A percentile compares a stretch with the other conserved stretches of the same genome.
Evolutionary conservation across 2,329 filamentous ascomycete genomes (phyloP).

Genomic region (Stemphylium vesicarium): DNA sequence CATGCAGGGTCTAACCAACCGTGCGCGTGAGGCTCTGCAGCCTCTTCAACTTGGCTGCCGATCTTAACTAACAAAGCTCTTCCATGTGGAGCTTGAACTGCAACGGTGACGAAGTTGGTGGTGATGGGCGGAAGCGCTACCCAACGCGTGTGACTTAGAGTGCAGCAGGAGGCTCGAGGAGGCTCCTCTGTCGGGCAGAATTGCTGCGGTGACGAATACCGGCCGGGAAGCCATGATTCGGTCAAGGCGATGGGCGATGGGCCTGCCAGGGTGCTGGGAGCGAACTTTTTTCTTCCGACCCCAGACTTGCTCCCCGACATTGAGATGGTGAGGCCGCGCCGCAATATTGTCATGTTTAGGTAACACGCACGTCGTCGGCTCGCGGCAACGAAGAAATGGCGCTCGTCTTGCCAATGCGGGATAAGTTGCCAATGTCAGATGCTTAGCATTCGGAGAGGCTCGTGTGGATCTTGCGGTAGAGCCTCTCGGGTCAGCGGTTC

Average conservation of each 20-base stretch:
- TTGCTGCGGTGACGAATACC: constrained; percentile 6
- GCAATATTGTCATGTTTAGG: not conserved
- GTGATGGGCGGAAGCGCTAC: constrained; percentile 21
- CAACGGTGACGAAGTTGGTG: constrained; percentile 19
- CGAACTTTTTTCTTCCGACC: not conserved
- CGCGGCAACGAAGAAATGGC: not conserved
- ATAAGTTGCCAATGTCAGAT: constrained; percentile 14
- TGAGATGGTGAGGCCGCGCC: not conserved
- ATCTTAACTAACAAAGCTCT: constrained; percentile 30
- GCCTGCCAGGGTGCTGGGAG: not conserved
- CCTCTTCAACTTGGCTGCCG: constrained; percentile 36
- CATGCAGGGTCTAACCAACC: constrained; percentile 33
- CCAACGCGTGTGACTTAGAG: constrained; percentile 7
- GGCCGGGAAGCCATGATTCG: constrained; percentile 6
- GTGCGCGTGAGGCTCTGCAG: constrained; percentile 38
- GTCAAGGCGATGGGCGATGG: not conserved
- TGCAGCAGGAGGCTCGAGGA: constrained; percentile 1
- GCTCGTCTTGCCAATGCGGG: constrained; percentile 9
- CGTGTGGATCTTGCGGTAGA: constrained; percentile 5
- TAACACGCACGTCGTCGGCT: not conserved
- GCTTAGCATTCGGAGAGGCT: constrained; percentile 10
- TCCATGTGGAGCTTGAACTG: constrained; percentile 22
- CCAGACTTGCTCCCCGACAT: not conserved
- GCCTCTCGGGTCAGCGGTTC: constrained; percentile 7
- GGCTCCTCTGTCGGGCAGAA: constrained; percentile 1